Evolutionary conservation across 75 land plant species (phyloP), one percentile per base, ranked within the genome.

Genomic region (Sequoia sempervirens): DNA sequence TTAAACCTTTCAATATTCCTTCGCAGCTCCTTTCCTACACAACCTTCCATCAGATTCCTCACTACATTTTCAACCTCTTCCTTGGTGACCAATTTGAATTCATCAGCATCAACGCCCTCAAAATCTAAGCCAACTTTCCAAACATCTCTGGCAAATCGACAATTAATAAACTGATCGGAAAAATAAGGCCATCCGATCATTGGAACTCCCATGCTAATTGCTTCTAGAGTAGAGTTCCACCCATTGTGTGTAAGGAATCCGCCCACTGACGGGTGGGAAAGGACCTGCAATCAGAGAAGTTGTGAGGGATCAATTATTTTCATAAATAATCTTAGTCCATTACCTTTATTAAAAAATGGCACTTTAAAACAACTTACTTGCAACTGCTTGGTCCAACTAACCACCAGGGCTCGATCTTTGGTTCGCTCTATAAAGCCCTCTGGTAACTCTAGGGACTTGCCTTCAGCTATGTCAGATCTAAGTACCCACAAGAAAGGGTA

Each of bases 191-290:
- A 94, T 0, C 90, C 88, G 26, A 92, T 90, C 80, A 94, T 23
- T 20, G 96, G 93, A 56, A 94, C 90, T 2, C 96, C 96, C 52
- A 84, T 32, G 12, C 64, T 86, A 14, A 90, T 66, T 81, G 92
- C 86, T 87, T 92, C 96, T 28, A 94, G 83, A 11, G 73, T 82
- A 9, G 95, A 94, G 82, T 92, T 94, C 95, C 95, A 94, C 0
- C 96, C 94, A 66, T 90, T 91, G 78, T 94, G 96, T 1, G 88
- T 79, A 28, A 94, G 37, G 82, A 94, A 94, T 58, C 91, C 94
- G 1, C 94, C 93, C 0, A 89, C 86, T 14, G 94, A 83, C 4
- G 46, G 83, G 72, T 94, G 94, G 45, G 45, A 43, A 43, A 43
- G 45, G 45, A 43, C 45, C 45, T 43, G 45, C 45, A 40, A 43